Base-by-base conservation (phyloP, 306 rosid species). In the Geum urbanum region DNA sequence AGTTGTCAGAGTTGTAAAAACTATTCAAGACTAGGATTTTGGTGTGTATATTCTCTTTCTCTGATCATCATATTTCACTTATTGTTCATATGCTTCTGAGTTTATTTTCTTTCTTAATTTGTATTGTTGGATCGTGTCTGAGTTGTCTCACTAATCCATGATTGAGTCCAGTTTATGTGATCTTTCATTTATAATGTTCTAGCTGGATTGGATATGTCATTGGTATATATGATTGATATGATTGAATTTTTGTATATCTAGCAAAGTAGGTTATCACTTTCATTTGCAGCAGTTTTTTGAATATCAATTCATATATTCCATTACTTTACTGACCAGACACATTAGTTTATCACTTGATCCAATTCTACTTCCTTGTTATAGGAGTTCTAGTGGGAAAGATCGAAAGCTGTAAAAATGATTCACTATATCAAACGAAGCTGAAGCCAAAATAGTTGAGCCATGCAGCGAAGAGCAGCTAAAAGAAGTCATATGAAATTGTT, bases 391-490 rank as follows among this genome's bases (percentile, higher is more conserved):
- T 84, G 54, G 89, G 86, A 73, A 90, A 77, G 82, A 40, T 13
- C 35, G 86, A 88, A 6, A 75, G 84, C 27, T 72, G 82, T 3
- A 72, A 66, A 50, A 79, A 46, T 50, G 67, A 55, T 27, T 82
- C 79, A 66, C 24, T 71, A 47, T 69, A 85, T 51, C 91, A 87
- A 80, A 83, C 95, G 41, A 88, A 91, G 79, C 79, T 91, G 6
- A 94, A 70, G 83, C 95, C 70, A 87, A 81, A 74, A 86, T 89
- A 85, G 95, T 90, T 11, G 96, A 82, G 89, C 91, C 41, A 76
- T 94, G 89, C 82, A 71, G 75, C 79, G 71, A 52, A 87, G 96
- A 70, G 92, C 87, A 18, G 75, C 83, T 35, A 82, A 69, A 8
- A 97, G 99, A 78, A 75, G 80, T 77, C 67, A 85, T 13, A 76